phyloP scores from a whole-genome alignment of 805 yeast genomes.

The Saturnispora zaruensis region DNA sequence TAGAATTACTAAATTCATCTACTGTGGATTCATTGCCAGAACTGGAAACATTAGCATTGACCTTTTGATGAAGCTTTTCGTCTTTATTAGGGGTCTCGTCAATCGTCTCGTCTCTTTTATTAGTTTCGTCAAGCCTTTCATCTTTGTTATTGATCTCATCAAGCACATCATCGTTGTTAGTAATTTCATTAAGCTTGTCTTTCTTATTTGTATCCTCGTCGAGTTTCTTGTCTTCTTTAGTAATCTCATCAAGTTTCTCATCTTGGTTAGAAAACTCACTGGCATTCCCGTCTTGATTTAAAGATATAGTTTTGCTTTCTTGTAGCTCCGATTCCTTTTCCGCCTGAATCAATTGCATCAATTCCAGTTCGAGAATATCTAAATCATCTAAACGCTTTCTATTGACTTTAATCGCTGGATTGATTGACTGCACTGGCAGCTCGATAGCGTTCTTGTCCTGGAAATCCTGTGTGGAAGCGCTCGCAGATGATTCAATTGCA shows the following conservation, averaged over 20 bases:
- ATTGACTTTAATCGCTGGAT: background rate
- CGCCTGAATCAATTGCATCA: background rate
- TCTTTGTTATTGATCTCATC: background rate
- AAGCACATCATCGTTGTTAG: no score
- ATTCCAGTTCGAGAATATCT: background rate
- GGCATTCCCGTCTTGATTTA: no score
- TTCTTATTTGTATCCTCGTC: background rate
- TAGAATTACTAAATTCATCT: background rate
- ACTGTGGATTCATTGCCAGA: background rate
- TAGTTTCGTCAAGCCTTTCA: background rate
- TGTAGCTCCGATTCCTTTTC: background rate
- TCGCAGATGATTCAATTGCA: background rate
- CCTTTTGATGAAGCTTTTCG: background rate
- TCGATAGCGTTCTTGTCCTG: background rate
- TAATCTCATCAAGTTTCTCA: background rate
- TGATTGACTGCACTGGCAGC: background rate
- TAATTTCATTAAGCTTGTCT: background rate
- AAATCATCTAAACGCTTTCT: slow-evolving; percentile 3
- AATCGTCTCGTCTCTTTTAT: background rate
- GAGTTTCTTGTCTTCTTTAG: background rate
- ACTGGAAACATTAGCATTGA: background rate
- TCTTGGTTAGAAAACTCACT: no score
- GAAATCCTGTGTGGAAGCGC: background rate
- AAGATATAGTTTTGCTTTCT: background rate
- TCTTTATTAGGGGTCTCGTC: background rate